Evolutionary conservation across 306 rosid species (phyloP).

Genomic region (apple (Malus domestica)): DNA sequence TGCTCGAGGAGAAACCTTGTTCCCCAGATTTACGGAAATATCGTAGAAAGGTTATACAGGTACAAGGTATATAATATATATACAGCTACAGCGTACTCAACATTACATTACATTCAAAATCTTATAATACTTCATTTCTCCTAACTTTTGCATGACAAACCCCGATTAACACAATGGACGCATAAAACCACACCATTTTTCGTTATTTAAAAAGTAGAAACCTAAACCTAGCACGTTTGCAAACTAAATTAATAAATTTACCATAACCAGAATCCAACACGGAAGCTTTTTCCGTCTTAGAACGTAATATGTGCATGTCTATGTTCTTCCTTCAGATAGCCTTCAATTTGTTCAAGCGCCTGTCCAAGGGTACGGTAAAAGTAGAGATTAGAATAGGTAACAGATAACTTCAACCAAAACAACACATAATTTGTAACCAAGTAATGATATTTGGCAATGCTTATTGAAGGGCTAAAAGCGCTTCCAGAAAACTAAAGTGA

Average conservation of each 20-base stretch:
- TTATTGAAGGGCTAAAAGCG: background rate
- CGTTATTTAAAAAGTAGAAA: slow-evolving; percentile 12
- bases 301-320: slow-evolving; percentile 22
- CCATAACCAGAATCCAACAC: background rate
- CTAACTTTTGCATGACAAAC: background rate
- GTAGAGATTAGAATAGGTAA: background rate
- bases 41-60: background rate
- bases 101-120: background rate
- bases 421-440: slow-evolving; percentile 1
- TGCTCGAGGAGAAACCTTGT: background rate
- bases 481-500: background rate
- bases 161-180: background rate
- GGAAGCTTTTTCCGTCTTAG: slow-evolving; percentile 13
- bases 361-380: slow-evolving; percentile 22
- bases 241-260: background rate
- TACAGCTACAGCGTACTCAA: background rate
- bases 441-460: background rate
- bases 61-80: background rate
- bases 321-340: slow-evolving; percentile 46
- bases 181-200: background rate
- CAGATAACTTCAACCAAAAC: background rate
- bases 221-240: slow-evolving; percentile 15
- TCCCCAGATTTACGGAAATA: background rate
- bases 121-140: background rate
- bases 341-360: slow-evolving; percentile 74